Percentiles rank a stretch among this genome's conserved stretches.
These are phyloP conservation scores for Skeletonema menzelii DNA, from an alignment of 108 stramenopile genomes.

Conservation along the genomic window DNA sequence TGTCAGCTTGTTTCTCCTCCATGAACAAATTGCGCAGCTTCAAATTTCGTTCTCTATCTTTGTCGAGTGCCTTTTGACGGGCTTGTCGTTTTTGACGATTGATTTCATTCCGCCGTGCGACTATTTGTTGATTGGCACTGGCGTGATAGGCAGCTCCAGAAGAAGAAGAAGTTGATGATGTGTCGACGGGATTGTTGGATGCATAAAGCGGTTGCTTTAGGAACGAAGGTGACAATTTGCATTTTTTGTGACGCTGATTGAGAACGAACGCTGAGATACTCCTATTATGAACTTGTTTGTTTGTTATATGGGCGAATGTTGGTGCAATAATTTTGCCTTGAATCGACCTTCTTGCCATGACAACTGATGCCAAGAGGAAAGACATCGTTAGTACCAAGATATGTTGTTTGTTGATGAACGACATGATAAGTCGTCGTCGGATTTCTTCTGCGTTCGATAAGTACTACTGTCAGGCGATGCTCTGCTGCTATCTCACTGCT, in stretches of 20 bases:
- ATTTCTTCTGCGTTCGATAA: too few species aligned
- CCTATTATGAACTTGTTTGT: background rate
- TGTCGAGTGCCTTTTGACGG: conserved; percentile 49
- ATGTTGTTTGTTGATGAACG: background rate
- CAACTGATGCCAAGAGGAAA: background rate
- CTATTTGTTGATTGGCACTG: conserved; percentile 59
- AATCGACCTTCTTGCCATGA: background rate
- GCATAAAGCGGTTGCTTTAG: background rate
- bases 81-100: conserved; percentile 46
- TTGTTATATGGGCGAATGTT: background rate
- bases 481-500: background rate
- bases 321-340: background rate
- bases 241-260: background rate
- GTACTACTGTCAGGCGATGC: background rate
- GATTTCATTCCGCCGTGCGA: conserved; percentile 58
- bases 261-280: background rate
- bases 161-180: background rate
- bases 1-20: conserved; percentile 14
- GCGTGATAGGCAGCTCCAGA: conserved; percentile 7
- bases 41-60: conserved; percentile 53
- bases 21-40: conserved; percentile 50
- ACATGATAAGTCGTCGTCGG: background rate
- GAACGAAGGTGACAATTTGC: background rate
- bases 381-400: conserved; percentile 1
- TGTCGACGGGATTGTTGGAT: background rate